Base-by-base conservation (phyloP, 345 rosid species). In the Gossypium raimondii region DNA sequence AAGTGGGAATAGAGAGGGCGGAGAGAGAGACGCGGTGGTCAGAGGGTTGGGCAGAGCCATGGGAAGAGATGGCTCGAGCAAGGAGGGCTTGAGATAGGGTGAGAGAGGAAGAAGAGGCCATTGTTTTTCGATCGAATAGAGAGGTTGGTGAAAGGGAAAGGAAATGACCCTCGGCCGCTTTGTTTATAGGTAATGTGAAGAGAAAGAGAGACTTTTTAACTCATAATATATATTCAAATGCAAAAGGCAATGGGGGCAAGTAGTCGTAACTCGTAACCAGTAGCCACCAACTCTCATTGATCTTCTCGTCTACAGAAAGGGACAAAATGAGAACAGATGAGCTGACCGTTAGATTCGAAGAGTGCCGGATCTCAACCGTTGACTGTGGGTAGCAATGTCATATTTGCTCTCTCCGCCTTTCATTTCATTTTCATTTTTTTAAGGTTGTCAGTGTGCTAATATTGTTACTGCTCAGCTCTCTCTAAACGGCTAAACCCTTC, bases 61-160 rank as follows among this genome's bases (percentile, higher is more conserved):
- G 83, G 75, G 79, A 75, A 50, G 91, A 82, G 74, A 82, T 75
- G 67, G 90, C 85, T 14, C 90, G 84, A 14, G 85, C 80, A 13
- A 89, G 77, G 57, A 89, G 87, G 63, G 84, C 84, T 62, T 86
- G 93, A 6, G 92, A 86, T 44, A 88, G 85, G 7, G 84, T 75
- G 27, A 81, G 76, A 77, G 97, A 86, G 5, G 89, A 86, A 76
- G 91, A 77, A 5, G 90, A 84, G 72, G 90, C 88, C 90, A 84
- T 92, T 67, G 79, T 50, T 76, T 82, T 69, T 76, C 70, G 53
- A 13, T 51, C 17, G 18, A 38, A 4, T 12, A 6, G 43, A 16
- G 55, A 50, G 59, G 44, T 38, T 70, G 73, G 45, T 25, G 59
- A 22, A 25, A 1, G 4, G 55, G 55, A 11, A 41, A 8, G n/a